These are phyloP conservation scores for Aureobasidium musti DNA, from an alignment of 2,329 filamentous ascomycete species.

Conservation along the genomic window DNA sequence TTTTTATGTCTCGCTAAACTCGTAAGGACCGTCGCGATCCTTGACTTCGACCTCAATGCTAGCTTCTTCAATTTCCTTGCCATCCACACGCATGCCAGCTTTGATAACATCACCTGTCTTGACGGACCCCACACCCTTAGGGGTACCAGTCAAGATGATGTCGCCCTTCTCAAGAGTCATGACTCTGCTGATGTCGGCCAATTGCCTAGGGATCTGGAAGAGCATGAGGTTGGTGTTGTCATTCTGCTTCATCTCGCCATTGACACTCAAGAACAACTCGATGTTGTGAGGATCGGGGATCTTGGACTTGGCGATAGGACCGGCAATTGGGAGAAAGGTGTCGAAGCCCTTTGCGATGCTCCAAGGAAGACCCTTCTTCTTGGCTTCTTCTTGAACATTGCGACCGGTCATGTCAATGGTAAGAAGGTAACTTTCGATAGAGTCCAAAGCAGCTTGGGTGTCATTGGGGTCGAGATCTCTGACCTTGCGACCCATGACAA, in stretches of 20 bases:
- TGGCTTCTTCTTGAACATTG: constrained; percentile 94
- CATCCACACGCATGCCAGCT: constrained; percentile 75
- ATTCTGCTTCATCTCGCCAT: constrained; percentile 73
- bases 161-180: constrained; percentile 94
- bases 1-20: constrained; percentile 60
- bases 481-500: constrained; percentile 81
- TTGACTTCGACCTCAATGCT: constrained; percentile 80
- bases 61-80: constrained; percentile 81
- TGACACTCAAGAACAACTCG: constrained; percentile 83
- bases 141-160: constrained; percentile 93
- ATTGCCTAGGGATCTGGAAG: constrained; percentile 80
- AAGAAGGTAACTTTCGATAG: constrained; percentile 83
- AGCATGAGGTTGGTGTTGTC: constrained; percentile 95
- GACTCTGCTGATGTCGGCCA: constrained; percentile 90
- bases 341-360: constrained; percentile 96
- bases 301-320: constrained; percentile 73
- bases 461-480: constrained; percentile 75
- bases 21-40: constrained; percentile 75
- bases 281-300: constrained; percentile 87
- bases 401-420: constrained; percentile 97
- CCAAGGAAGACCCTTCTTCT: constrained; percentile 96
- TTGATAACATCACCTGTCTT: constrained; percentile 83
- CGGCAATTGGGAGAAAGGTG: constrained; percentile 87
- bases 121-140: constrained; percentile 89
- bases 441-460: constrained; percentile 72